phyloP scores from a whole-genome alignment of 2,329 filamentous ascomycete species.

The Metarhizium robertsii region DNA sequence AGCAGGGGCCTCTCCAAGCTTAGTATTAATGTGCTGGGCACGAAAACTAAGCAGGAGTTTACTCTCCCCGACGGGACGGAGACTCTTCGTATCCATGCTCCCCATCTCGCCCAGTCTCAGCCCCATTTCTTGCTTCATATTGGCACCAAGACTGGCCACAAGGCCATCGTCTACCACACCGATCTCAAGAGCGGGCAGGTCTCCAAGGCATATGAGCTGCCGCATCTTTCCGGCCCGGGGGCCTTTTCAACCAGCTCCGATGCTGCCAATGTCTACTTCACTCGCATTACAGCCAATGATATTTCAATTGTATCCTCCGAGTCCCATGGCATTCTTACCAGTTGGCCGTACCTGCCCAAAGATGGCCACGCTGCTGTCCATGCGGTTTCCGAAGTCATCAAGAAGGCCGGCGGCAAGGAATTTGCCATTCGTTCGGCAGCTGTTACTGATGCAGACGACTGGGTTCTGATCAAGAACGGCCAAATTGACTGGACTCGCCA shows the following conservation, averaged over 20 bases:
- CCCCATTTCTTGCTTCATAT: constrained; percentile 83
- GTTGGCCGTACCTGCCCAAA: constrained; percentile 53
- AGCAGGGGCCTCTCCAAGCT: constrained; percentile 53
- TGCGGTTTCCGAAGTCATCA: constrained; percentile 73
- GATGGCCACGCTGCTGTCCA: constrained; percentile 44
- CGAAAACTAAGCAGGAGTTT: constrained; percentile 46
- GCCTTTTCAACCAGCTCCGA: constrained; percentile 71
- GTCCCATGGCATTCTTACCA: constrained; percentile 66
- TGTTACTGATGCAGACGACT: constrained; percentile 60
- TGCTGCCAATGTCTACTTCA: constrained; percentile 82
- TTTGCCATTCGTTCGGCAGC: constrained; percentile 74
- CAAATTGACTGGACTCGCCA: constrained; percentile 69
- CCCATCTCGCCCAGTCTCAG: constrained; percentile 59
- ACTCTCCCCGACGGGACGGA: constrained; percentile 36
- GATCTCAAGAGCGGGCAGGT: constrained; percentile 60
- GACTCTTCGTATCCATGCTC: constrained; percentile 60
- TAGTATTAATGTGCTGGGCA: constrained; percentile 62
- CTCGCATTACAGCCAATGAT: constrained; percentile 67
- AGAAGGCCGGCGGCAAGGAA: constrained; percentile 51
- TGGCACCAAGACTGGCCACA: constrained; percentile 59
- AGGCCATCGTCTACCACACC: constrained; percentile 80
- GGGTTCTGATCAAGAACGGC: constrained; percentile 77
- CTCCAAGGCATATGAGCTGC: constrained; percentile 71
- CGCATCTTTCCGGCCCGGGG: constrained; percentile 59
- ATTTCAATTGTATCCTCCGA: constrained; percentile 64